Evolutionary conservation across 768 basidiomycete species (phyloP).

Genomic region (Galerina sulciceps): DNA sequence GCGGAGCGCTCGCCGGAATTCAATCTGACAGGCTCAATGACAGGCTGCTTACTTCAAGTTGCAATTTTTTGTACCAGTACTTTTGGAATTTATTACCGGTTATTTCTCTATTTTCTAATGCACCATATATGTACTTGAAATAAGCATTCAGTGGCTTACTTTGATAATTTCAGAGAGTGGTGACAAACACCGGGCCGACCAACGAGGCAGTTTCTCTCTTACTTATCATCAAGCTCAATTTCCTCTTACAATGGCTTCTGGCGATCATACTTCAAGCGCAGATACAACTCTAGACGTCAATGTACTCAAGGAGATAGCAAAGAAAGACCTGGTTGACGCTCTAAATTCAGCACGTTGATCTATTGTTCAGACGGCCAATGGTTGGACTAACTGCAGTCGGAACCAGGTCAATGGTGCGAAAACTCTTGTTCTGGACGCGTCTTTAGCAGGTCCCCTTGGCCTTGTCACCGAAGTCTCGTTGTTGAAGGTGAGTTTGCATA

Average conservation of each 20-base stretch:
- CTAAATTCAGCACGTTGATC: conserved; percentile 70
- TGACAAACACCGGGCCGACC: conserved; percentile 6
- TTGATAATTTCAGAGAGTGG: neutral
- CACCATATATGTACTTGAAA: neutral
- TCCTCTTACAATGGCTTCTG: conserved; percentile 33
- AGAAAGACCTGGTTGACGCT: conserved; percentile 81
- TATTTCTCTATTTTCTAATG: neutral
- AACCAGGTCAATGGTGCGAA: conserved; percentile 88
- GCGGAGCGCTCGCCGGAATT: conserved; percentile 78
- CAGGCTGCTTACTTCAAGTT: neutral
- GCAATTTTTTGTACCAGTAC: too few relatives aligned
- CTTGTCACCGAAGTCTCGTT: conserved; percentile 94
- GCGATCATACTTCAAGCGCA: conserved; percentile 33
- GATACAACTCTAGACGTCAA: conserved; percentile 59
- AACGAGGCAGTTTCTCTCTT: too few relatives aligned
- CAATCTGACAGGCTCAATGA: conserved; percentile 42
- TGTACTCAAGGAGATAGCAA: conserved; percentile 76
- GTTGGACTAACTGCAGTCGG: conserved; percentile 12
- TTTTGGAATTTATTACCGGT: too few relatives aligned
- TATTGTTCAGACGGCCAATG: conserved; percentile 2
- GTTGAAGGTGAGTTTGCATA: conserved; percentile 69
- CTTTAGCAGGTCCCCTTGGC: conserved; percentile 89
- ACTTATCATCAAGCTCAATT: neutral
- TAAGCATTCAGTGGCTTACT: neutral
- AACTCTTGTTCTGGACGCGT: conserved; percentile 91